Evolutionary conservation across 169 alveolate genomes (phyloP), one percentile per base, ranked within the genome.

Genomic region (Cytauxzoon felis): DNA sequence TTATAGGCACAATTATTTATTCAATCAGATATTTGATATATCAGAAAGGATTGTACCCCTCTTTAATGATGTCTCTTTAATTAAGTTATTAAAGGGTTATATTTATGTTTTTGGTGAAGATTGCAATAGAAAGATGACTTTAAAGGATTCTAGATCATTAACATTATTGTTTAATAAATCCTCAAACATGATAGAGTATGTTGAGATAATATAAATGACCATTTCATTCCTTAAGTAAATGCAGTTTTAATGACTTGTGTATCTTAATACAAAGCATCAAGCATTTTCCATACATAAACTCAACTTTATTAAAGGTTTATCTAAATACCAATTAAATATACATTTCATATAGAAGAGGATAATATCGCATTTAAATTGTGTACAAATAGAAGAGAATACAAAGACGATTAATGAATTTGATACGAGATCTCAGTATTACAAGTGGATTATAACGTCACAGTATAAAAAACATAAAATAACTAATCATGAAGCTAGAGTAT

Each of bases 151-250:
- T 9, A 4, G 78, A 47, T 57, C 60, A 6, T 18, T 66, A 30
- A 42, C 40, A 26, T 48, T 66, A 27, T 24, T 26, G 19, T 66
- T 66, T 40, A 66, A 52, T 16, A 21, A 43, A 5, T 66, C 70
- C 18, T 5, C 69, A 38, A 66, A 58, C 19, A 49, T 40, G 11
- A 21, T 53, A 18, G 42, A 59, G 73, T 62, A 62, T 30, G 73
- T 48, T 9, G 8, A 9, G 1, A n/a, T n/a, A n/a, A n/a, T n/a
- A n/a, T n/a, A n/a, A n/a, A n/a, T n/a, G n/a, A n/a, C n/a, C n/a
- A n/a, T n/a, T n/a, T n/a, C n/a, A n/a, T n/a, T n/a, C n/a, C n/a
- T n/a, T n/a, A n/a, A n/a, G n/a, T n/a, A n/a, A n/a, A n/a, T 38
- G 13, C 45, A n/a, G 13, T 38, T 13, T 38, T n/a, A 38, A 38